Evolutionary conservation across 2,329 filamentous ascomycete species (phyloP).

Genomic region (Monosporascus sp.): DNA sequence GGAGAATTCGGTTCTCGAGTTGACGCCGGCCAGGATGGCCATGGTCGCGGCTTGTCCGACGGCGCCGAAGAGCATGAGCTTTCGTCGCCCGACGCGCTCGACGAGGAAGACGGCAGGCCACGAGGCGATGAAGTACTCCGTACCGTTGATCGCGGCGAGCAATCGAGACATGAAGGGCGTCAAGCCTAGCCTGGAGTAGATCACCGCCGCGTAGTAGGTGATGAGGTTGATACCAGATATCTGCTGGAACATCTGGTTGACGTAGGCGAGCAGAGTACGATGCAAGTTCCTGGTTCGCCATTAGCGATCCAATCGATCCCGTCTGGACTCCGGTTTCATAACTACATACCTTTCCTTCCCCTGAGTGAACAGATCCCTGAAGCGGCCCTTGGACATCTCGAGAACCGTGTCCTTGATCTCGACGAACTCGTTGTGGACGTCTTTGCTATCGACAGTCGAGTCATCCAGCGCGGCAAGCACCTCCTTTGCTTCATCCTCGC

Average conservation of each 20-base stretch:
- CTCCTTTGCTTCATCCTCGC: slow-evolving; percentile 37
- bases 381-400: slow-evolving; percentile 52
- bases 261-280: slow-evolving; percentile 48
- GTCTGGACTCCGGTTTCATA: not conserved
- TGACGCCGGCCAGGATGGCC: slow-evolving; percentile 51
- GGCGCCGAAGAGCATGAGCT: slow-evolving; percentile 67
- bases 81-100: slow-evolving; percentile 61
- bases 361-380: slow-evolving; percentile 55
- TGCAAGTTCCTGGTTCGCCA: slow-evolving; percentile 38
- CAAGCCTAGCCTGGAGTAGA: slow-evolving; percentile 47
- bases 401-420: slow-evolving; percentile 58
- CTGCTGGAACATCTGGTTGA: slow-evolving; percentile 56
- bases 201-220: slow-evolving; percentile 43
- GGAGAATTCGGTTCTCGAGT: slow-evolving; percentile 22
- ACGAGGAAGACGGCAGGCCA: slow-evolving; percentile 58
- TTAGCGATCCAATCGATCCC: slow-evolving; percentile 6
- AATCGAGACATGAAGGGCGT: slow-evolving; percentile 51
- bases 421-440: slow-evolving; percentile 49
- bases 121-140: slow-evolving; percentile 49
- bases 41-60: slow-evolving; percentile 60
- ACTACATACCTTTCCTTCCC: slow-evolving; percentile 39
- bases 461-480: slow-evolving; percentile 38
- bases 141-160: slow-evolving; percentile 46
- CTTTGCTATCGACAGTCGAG: slow-evolving; percentile 39
- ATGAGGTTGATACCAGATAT: slow-evolving; percentile 37